Evolutionary conservation across 164 flowering plant genomes (phyloP).

Genomic region (Vitis riparia): DNA sequence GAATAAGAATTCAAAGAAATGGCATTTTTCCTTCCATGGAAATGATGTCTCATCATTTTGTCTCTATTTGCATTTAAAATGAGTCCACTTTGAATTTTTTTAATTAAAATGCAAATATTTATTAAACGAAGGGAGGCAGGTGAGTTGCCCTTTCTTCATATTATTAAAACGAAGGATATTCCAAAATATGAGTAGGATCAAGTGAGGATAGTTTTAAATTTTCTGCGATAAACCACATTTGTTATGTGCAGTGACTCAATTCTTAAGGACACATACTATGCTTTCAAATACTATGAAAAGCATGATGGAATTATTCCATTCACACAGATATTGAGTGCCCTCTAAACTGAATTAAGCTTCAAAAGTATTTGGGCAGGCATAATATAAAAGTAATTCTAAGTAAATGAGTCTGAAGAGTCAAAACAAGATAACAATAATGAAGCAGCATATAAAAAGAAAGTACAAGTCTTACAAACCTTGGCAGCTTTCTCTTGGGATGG

Average conservation of each 20-base stretch:
- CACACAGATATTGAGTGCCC: neutral
- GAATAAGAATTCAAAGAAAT: neutral
- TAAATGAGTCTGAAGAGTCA: neutral
- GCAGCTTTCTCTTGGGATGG: slow-evolving; percentile 65
- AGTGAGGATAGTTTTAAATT: neutral
- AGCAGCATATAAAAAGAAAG: neutral
- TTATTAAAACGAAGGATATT: neutral
- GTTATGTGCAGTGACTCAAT: neutral
- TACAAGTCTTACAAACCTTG: slow-evolving; percentile 44
- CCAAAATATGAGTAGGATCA: neutral
- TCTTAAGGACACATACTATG: neutral
- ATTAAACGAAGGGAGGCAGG: too few relatives aligned
- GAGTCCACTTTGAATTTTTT: neutral
- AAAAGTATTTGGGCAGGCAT: too few relatives aligned
- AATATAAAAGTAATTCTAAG: too few relatives aligned
- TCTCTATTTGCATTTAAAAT: neutral
- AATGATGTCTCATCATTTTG: too few relatives aligned
- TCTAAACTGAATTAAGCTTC: too few relatives aligned
- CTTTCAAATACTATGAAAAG: neutral
- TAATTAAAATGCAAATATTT: too few relatives aligned
- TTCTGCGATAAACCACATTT: too few relatives aligned
- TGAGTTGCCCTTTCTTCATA: too few relatives aligned
- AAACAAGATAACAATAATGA: neutral
- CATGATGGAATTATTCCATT: neutral
- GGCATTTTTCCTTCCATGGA: neutral